Base-by-base conservation (phyloP, 139 green algal genomes). In the Micractinium conductrix region DNA sequence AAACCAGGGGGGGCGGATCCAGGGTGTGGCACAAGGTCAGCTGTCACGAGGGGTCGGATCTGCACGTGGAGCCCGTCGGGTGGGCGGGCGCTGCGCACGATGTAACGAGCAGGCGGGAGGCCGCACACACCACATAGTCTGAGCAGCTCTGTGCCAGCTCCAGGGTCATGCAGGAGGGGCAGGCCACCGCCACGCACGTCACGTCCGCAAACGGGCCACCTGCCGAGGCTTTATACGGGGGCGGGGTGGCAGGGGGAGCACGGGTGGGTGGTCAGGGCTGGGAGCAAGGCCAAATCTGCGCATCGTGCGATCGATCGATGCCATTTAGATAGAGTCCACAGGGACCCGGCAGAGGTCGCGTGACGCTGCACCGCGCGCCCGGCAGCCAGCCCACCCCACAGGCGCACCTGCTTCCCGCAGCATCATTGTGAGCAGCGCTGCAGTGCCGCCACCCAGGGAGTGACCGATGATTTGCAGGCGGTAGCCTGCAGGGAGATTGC, bases 391-490 rank as follows among this genome's bases (percentile, higher is more conserved):
- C 62, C 30, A 38, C 37, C 28, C 24, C 4, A 30, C 35, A 45
- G 10, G 35, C 73, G 8, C 73, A 80, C 50, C 74, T 6, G 45
- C 74, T 19, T 93, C 88, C 38, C 90, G 40, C 40, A 93, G 71
- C 95, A 98, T 97, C 93, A 96, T 97, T n/a, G 94, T 96, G 30
- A 98, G 90, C 87, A 98, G 87, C 8, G 93, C 95, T 16, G 95
- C 95, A 7, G 93, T 95, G 74, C 95, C 95, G 42, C 90, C 95
- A 6, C 95, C 95, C 89, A 98, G 92, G 17, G 91, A 96, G 86
- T 98, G 95, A 19, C 95, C 94, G 86, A 92, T 83, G 35, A 94
- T 76, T 33, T 70, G 62, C 17, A 86, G 67, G 12, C 69, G 30
- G 76, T 85, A 92, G 10, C 86, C 81, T 83, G 88, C 38, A n/a